phyloP scores from a whole-genome alignment of 2,329 filamentous ascomycete genomes.

The Plenodomus lindquistii region DNA sequence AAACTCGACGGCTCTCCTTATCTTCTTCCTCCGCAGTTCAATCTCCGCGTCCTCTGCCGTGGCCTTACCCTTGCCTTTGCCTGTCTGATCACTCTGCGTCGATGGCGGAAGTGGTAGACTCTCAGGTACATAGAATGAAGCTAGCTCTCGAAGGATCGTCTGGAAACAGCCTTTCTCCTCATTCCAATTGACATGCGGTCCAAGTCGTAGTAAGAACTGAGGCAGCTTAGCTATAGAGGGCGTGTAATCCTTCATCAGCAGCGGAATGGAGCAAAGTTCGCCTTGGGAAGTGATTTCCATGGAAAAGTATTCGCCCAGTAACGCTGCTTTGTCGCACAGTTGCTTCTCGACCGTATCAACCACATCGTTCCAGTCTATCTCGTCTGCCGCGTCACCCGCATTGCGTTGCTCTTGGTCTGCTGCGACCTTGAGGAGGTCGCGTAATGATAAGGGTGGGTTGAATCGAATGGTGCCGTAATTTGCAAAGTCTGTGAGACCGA shows the following conservation, averaged over 20 bases:
- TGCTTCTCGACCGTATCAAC: slow-evolving; percentile 68
- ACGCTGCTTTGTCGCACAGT: slow-evolving; percentile 75
- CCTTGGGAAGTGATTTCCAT: slow-evolving; percentile 79
- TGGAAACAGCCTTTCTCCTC: slow-evolving; percentile 86
- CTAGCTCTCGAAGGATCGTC: slow-evolving; percentile 81
- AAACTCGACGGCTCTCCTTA: slow-evolving; percentile 80
- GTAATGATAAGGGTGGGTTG: slow-evolving; percentile 71
- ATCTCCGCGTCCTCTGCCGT: slow-evolving; percentile 48
- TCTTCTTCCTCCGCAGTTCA: slow-evolving; percentile 62
- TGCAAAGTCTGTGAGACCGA: slow-evolving; percentile 91
- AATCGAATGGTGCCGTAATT: slow-evolving; percentile 90
- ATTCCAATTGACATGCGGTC: slow-evolving; percentile 85
- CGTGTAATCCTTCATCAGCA: slow-evolving; percentile 86
- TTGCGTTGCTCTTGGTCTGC: slow-evolving; percentile 69
- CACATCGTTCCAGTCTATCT: slow-evolving; percentile 69
- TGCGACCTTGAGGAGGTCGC: slow-evolving; percentile 72
- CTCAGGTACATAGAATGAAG: slow-evolving; percentile 89
- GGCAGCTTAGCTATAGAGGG: slow-evolving; percentile 86
- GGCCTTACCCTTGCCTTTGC: slow-evolving; percentile 22
- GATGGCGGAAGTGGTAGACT: slow-evolving; percentile 63
- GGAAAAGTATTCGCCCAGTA: slow-evolving; percentile 92
- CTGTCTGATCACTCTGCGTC: slow-evolving; percentile 48
- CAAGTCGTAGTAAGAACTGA: slow-evolving; percentile 82
- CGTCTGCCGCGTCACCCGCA: slow-evolving; percentile 46
- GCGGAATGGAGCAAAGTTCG: slow-evolving; percentile 75